These are phyloP conservation scores for Didymella keratinophila DNA, from an alignment of 2,329 filamentous ascomycete genomes.

Conservation along the genomic window DNA sequence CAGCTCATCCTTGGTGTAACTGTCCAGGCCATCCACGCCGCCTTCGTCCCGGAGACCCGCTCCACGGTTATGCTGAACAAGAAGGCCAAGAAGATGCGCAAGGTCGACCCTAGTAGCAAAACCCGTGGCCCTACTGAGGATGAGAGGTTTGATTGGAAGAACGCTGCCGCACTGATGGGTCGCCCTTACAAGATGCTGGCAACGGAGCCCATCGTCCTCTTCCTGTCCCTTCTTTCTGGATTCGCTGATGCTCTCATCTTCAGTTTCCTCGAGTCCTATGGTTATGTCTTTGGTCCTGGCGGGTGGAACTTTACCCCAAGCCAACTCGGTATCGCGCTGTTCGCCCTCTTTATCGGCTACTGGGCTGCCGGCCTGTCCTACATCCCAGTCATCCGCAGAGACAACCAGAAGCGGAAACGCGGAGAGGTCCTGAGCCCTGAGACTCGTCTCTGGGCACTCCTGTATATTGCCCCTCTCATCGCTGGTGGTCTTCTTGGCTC, in stretches of 20 bases:
- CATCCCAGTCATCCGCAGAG: constrained; percentile 58
- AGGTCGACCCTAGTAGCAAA: constrained; percentile 54
- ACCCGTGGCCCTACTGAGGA: constrained; percentile 76
- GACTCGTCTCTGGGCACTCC: constrained; percentile 69
- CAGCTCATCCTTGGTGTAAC: constrained; percentile 79
- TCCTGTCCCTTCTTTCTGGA: constrained; percentile 73
- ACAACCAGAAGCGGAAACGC: constrained; percentile 56
- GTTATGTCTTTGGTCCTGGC: constrained; percentile 67
- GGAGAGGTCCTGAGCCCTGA: constrained; percentile 65
- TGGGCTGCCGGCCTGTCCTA: constrained; percentile 67
- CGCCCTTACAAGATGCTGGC: constrained; percentile 76
- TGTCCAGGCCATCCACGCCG: constrained; percentile 71
- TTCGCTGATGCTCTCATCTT: constrained; percentile 80
- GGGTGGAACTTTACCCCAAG: constrained; percentile 67
- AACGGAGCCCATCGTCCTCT: constrained; percentile 76
- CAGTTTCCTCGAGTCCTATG: constrained; percentile 76
- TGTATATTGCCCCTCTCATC: constrained; percentile 66
- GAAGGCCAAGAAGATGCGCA: constrained; percentile 77
- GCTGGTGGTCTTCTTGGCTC: constrained; percentile 75
- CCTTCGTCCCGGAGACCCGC: constrained; percentile 78
- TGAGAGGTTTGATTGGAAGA: constrained; percentile 45
- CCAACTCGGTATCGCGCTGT: constrained; percentile 63
- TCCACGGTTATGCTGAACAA: constrained; percentile 77
- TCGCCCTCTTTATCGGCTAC: constrained; percentile 71
- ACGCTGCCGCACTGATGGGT: constrained; percentile 60